A percentile compares a stretch with the other conserved stretches of the same genome.
Evolutionary conservation across 2,329 filamentous ascomycete genomes (phyloP).

Genomic region (Calonectria henricotiae): DNA sequence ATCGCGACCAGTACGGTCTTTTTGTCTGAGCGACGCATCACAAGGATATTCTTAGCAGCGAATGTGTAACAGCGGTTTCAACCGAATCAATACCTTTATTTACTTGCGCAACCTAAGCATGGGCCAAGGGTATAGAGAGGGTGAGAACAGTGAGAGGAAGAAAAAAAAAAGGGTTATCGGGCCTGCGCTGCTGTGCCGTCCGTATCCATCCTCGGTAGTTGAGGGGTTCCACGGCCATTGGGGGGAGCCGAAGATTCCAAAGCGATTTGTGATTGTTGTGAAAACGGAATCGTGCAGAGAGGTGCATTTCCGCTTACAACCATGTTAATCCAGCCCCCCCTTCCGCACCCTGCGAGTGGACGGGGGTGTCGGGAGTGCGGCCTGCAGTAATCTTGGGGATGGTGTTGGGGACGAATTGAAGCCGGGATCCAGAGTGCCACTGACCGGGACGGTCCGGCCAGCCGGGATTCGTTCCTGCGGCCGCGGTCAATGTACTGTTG

Average conservation of each 20-base stretch:
- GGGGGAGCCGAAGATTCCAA: not conserved
- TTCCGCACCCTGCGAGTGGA: slow-evolving; percentile 3
- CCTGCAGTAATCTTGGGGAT: slow-evolving; percentile 10
- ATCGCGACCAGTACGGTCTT: slow-evolving; percentile 1
- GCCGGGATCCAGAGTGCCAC: slow-evolving; percentile 14
- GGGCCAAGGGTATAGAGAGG: not conserved
- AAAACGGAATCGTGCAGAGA: slow-evolving; percentile 26
- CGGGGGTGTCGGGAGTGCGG: slow-evolving; percentile 8
- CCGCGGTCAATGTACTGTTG: not conserved
- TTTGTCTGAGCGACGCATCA: slow-evolving; percentile 22
- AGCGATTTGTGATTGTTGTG: slow-evolving; percentile 2
- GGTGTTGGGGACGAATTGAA: slow-evolving; percentile 32
- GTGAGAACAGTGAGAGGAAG: not conserved
- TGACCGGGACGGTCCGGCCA: slow-evolving; percentile 29
- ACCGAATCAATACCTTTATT: not conserved
- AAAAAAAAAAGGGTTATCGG: slow-evolving; percentile 1
- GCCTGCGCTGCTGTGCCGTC: slow-evolving; percentile 21
- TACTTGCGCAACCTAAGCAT: not conserved
- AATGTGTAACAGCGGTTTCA: slow-evolving; percentile 25
- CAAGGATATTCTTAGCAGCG: slow-evolving; percentile 23
- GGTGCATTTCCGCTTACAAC: slow-evolving; percentile 21
- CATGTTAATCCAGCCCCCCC: not conserved
- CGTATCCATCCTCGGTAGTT: slow-evolving; percentile 21
- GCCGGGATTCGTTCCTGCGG: slow-evolving; percentile 18
- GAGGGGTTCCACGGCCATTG: not conserved